These are phyloP conservation scores for Cladosporium sp. DNA, from an alignment of 2,329 filamentous ascomycete species.

Conservation along the genomic window DNA sequence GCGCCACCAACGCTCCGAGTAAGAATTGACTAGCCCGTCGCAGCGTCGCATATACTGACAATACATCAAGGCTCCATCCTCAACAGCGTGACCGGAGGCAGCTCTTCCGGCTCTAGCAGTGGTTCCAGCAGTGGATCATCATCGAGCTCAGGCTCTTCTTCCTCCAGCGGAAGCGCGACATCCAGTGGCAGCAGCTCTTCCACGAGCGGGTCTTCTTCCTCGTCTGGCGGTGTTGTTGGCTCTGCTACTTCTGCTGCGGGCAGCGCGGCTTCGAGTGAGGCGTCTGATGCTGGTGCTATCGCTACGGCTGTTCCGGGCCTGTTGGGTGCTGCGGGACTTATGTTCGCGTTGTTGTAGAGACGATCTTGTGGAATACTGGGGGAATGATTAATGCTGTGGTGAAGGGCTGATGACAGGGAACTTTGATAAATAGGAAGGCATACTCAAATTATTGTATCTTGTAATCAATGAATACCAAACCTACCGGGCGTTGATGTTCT, in stretches of 20 bases:
- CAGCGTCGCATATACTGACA: too few relatives aligned
- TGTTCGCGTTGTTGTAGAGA: slow-evolving; percentile 4
- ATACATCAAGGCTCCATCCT: background rate
- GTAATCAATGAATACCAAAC: too few relatives aligned
- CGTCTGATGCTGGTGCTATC: background rate
- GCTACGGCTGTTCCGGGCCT: slow-evolving; percentile 2
- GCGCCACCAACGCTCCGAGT: slow-evolving; percentile 8
- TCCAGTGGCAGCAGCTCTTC: background rate
- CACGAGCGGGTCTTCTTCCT: background rate
- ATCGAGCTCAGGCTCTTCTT: background rate
- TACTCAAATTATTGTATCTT: too few relatives aligned
- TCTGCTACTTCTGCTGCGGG: slow-evolving; percentile 1
- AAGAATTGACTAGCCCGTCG: background rate
- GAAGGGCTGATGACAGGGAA: too few relatives aligned
- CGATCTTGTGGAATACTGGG: background rate
- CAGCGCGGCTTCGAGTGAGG: background rate
- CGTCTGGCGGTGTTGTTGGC: background rate
- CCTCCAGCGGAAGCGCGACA: background rate
- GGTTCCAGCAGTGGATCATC: background rate
- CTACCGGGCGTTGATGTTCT: too few relatives aligned
- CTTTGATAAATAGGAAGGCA: too few relatives aligned
- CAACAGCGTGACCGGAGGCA: slow-evolving; percentile 9
- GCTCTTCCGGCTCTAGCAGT: background rate
- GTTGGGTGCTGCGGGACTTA: background rate
- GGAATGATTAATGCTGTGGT: background rate